Evolutionary conservation across 305 asterid genomes (phyloP), one percentile per base, ranked within the genome.

Genomic region (Solanum hybrid): DNA sequence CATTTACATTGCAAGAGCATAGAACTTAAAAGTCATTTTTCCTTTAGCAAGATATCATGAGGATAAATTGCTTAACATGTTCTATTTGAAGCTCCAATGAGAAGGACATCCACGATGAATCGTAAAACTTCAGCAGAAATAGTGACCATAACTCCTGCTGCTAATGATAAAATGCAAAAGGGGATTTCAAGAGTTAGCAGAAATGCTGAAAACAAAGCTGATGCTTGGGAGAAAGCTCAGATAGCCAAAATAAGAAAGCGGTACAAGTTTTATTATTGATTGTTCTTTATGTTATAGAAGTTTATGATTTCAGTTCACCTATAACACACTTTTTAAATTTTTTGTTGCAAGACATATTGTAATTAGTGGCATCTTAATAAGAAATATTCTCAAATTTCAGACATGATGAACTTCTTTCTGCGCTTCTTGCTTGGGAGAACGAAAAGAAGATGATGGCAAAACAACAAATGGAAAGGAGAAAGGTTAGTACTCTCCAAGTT

Each of bases 181-280:
- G 92, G 89, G 85, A 87, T 88, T 87, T 78, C 91, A 82, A 86
- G 71, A 84, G 92, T 90, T 64, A 73, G 82, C 13, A 78, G 90
- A 85, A 92, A 37, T 37, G 64, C 89, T 61, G 92, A 91, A 34
- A 87, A 91, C 89, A 91, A 90, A 90, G 91, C 95, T 88, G 95
- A 95, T 89, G 92, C 95, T 90, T 94, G 97, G 98, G 97, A 93
- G 91, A 92, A 91, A 90, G 92, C 96, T 83, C 94, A 94, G 87
- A 89, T 95, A 91, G 94, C 90, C 16, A 94, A 93, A 91, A 92
- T 95, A 67, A 94, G 92, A 29, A 94, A 93, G 90, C 90, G 96
- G 98, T 95, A 93, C 26, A 51, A 61, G 42, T 84, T 42, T 26
- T 28, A 16, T 5, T 83, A 57, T 76, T 75, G 12, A 29, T 74